phyloP scores from a whole-genome alignment of 306 rosid genomes.

The Vicia faba region DNA sequence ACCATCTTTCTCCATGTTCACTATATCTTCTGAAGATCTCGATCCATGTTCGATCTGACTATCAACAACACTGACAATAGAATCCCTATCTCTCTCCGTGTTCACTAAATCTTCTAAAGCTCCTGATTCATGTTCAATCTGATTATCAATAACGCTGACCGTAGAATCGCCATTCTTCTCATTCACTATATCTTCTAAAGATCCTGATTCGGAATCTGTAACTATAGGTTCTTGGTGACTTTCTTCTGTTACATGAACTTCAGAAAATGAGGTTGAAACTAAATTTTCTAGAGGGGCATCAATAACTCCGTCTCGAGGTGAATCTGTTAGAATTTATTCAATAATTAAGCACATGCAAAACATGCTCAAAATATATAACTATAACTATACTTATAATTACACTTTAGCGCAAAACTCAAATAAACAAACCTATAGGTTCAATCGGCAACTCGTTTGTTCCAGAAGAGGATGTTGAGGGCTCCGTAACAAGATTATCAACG shows the following conservation, averaged over 20 bases:
- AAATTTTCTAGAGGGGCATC: conserved; percentile 35
- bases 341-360: not conserved
- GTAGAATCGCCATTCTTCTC: conserved; percentile 31
- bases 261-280: conserved; percentile 39
- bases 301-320: conserved; percentile 36
- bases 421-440: conserved; percentile 27
- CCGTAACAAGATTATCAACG: conserved; percentile 28
- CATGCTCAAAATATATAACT: not conserved
- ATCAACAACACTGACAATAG: too few species aligned
- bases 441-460: conserved; percentile 31
- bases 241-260: conserved; percentile 34
- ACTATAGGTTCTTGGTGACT: conserved; percentile 25
- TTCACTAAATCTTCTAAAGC: not conserved
- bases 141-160: conserved; percentile 14
- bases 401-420: not conserved
- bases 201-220: conserved; percentile 35
- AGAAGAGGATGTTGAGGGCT: conserved; percentile 31
- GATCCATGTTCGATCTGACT: too few species aligned
- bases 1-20: too few species aligned
- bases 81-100: not conserved
- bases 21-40: too few species aligned
- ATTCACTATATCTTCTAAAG: conserved; percentile 22
- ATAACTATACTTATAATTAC: not conserved
- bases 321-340: conserved; percentile 18
- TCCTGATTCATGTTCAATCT: not conserved